phyloP scores from a whole-genome alignment of 2,329 filamentous ascomycete genomes.

The Hypoxylon sp. region DNA sequence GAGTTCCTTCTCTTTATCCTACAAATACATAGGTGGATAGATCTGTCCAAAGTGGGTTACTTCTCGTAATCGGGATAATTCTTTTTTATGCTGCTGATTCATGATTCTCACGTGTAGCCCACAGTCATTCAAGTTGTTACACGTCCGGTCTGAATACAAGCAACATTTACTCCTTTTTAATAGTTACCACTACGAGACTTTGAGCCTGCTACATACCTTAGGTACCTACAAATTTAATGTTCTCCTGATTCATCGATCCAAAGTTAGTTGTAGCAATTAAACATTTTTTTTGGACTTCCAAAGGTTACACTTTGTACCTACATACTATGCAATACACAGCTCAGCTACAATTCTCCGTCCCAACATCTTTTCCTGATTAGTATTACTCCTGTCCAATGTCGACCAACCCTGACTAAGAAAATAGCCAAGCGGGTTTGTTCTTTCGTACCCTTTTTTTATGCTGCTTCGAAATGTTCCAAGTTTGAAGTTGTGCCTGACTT shows the following conservation, averaged over 20 bases:
- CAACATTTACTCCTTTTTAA: constrained; percentile 6
- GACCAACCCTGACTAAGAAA: constrained; percentile 20
- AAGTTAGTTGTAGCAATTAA: constrained; percentile 20
- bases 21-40: constrained; percentile 17
- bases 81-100: constrained; percentile 21
- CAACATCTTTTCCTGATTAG: constrained; percentile 20
- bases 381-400: constrained; percentile 12
- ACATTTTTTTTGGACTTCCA: background rate
- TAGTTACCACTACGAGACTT: constrained; percentile 3
- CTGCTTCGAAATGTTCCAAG: constrained; percentile 32
- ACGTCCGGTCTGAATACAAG: constrained; percentile 27
- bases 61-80: constrained; percentile 20
- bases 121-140: constrained; percentile 26
- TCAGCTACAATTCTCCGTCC: constrained; percentile 15
- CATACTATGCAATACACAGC: background rate
- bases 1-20: constrained; percentile 21
- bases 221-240: too few species aligned
- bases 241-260: constrained; percentile 14
- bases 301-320: background rate
- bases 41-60: constrained; percentile 22
- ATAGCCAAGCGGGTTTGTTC: constrained; percentile 27
- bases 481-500: constrained; percentile 40
- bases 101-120: too few species aligned
- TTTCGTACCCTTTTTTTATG: constrained; percentile 34
- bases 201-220: background rate